Conservation (phyloP, 345 rosid genomes). For the Eucalyptus erythrocorys region DNA sequence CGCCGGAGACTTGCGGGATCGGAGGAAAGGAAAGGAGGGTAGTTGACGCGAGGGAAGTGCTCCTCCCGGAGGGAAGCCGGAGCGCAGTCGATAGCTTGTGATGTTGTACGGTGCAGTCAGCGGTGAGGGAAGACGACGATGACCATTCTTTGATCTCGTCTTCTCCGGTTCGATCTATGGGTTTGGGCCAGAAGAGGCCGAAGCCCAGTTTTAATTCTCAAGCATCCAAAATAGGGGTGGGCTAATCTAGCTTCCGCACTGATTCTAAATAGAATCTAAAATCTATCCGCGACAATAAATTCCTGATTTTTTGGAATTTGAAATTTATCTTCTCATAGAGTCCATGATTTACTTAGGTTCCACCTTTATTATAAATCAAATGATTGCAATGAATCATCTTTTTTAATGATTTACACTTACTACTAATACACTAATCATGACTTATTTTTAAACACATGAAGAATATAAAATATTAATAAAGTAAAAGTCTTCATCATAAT, state of each 20-base stretch:
- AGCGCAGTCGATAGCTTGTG: not conserved
- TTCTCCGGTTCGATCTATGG: not conserved
- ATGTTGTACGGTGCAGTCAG: not conserved
- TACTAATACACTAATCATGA: too few species aligned
- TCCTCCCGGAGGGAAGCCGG: not conserved
- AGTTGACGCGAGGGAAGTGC: not conserved
- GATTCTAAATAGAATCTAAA: rapidly evolving
- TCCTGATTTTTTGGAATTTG: rapidly evolving
- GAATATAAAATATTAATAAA: too few species aligned
- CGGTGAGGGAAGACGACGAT: not conserved
- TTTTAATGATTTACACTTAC: too few species aligned
- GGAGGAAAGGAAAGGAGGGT: not conserved
- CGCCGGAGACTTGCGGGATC: not conserved
- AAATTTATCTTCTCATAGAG: rapidly evolving
- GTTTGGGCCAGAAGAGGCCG: not conserved
- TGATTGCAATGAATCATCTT: rapidly evolving
- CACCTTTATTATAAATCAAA: too few species aligned
- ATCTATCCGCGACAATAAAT: rapidly evolving
- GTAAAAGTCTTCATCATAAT: too few species aligned
- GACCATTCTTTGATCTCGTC: not conserved
- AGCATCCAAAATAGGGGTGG: not conserved
- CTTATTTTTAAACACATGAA: too few species aligned
- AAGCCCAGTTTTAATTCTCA: not conserved
- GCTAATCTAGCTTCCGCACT: rapidly evolving
- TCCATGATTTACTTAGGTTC: rapidly evolving